Conservation (phyloP, 164 flowering plant species). For the Chimonanthus salicifolius region DNA sequence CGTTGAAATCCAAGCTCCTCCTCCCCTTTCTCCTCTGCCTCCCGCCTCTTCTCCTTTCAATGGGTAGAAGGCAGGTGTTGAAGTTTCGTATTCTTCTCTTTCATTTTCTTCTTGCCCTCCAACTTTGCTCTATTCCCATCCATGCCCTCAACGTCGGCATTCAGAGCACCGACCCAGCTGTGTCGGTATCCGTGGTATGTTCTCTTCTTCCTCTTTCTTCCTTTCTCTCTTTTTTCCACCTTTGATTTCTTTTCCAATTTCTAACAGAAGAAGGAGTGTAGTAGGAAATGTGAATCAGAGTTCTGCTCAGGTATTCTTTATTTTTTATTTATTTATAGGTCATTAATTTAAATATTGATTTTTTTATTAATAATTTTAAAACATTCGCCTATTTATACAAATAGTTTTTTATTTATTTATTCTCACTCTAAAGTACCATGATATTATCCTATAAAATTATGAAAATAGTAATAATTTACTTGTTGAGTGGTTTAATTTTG, state of each 20-base stretch:
- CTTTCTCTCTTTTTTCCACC: neutral
- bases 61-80: constrained; percentile 11
- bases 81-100: constrained; percentile 21
- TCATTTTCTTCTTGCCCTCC: constrained; percentile 11
- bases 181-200: constrained; percentile 3
- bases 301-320: constrained; percentile 58
- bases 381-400: no score
- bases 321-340: no score
- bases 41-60: constrained; percentile 7
- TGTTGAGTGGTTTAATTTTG: no score
- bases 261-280: constrained; percentile 58
- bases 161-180: constrained; percentile 26
- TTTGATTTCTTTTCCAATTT: neutral
- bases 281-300: constrained; percentile 78
- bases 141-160: constrained; percentile 48
- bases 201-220: neutral
- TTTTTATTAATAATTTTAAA: no score
- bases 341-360: no score
- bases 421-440: no score
- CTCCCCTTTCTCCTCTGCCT: neutral
- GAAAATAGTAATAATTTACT: no score
- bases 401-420: no score
- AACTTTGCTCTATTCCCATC: constrained; percentile 12
- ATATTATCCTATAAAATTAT: no score
- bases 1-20: constrained; percentile 27